Evolutionary conservation across 306 rosid genomes (phyloP).

Genomic region (Boehmeria nivea): DNA sequence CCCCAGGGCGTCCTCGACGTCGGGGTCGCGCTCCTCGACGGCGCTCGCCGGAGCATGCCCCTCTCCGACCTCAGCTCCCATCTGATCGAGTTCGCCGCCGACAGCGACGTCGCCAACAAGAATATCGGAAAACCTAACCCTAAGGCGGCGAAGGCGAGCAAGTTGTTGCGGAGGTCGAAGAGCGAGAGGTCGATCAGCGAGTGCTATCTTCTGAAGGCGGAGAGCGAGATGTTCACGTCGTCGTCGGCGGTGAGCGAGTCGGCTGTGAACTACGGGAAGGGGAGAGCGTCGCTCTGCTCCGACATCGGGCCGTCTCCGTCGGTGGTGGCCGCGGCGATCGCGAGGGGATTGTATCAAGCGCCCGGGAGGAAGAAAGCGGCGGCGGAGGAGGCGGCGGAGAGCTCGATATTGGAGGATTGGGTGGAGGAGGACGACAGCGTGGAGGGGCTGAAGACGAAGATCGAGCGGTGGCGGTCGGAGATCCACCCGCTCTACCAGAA

Average conservation of each 20-base stretch:
- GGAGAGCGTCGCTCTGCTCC: conserved; percentile 44
- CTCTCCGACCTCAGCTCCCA: conserved; percentile 42
- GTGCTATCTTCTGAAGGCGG: neutral
- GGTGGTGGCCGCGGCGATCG: conserved; percentile 66
- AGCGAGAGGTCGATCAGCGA: conserved; percentile 23
- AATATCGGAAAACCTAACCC: neutral
- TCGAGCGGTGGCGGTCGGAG: conserved; percentile 64
- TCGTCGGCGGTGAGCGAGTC: conserved; percentile 18
- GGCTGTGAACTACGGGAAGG: neutral
- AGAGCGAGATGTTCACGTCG: conserved; percentile 6
- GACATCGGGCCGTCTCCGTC: conserved; percentile 70
- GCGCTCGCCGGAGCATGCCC: conserved; percentile 62
- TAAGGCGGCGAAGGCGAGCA: neutral
- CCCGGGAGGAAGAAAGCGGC: neutral
- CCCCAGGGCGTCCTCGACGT: conserved; percentile 65
- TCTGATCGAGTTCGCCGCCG: neutral
- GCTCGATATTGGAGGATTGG: conserved; percentile 50
- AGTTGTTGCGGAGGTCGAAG: conserved; percentile 21
- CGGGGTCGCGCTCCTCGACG: conserved; percentile 45
- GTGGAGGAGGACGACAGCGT: conserved; percentile 36
- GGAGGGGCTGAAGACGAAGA: conserved; percentile 63
- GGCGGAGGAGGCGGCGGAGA: conserved; percentile 8
- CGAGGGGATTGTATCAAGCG: conserved; percentile 43
- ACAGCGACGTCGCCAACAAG: neutral
- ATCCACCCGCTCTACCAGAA: conserved; percentile 43